phyloP scores from a whole-genome alignment of 2,329 filamentous ascomycete species.

The Xylaria sp. region DNA sequence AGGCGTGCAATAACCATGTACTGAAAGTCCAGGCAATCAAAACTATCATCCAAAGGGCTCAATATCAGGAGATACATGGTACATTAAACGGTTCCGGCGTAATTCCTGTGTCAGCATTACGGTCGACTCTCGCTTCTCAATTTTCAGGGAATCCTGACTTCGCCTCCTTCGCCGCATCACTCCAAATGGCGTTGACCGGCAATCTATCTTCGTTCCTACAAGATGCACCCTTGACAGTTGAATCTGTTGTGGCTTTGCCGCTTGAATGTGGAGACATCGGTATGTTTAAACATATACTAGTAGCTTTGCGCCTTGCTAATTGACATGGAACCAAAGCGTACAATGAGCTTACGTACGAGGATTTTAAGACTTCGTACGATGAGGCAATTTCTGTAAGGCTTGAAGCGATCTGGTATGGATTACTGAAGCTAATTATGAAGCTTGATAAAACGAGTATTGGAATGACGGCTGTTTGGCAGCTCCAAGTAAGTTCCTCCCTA shows the following conservation, averaged over 20 bases:
- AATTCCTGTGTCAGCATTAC: background rate
- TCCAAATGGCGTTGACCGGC: background rate
- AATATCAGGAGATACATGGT: background rate
- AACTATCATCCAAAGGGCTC: background rate
- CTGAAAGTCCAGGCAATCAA: background rate
- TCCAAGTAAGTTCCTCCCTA: background rate
- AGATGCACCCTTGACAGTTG: background rate
- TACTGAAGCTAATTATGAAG: background rate
- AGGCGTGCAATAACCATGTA: background rate
- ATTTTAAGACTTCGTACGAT: background rate
- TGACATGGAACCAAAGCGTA: background rate
- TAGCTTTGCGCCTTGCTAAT: background rate
- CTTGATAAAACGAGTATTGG: background rate
- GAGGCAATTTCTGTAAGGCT: background rate
- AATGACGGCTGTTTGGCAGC: background rate
- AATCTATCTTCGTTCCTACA: background rate
- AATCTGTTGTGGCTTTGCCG: constrained; percentile 2
- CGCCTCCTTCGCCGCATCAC: background rate
- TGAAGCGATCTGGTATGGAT: background rate
- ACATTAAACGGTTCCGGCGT: background rate
- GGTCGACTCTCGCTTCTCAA: background rate
- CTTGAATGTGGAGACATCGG: background rate
- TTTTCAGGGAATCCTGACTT: background rate
- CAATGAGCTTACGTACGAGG: background rate
- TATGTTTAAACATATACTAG: background rate